phyloP scores from a whole-genome alignment of 2,329 filamentous ascomycete genomes.

The Beauveria scarabaeidicola region DNA sequence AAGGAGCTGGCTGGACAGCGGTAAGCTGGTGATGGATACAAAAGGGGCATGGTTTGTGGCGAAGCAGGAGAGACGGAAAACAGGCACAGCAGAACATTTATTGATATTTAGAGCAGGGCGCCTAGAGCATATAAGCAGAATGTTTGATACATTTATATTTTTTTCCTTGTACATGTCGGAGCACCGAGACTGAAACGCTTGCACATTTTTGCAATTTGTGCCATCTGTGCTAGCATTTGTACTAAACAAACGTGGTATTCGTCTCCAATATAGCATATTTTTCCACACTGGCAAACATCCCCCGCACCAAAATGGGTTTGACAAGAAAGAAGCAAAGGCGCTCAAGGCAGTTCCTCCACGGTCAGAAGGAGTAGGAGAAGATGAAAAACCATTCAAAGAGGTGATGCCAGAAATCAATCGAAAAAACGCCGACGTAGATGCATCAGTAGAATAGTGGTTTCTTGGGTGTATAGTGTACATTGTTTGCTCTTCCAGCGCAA shows the following conservation, averaged over 20 bases:
- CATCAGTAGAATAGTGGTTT: neutral
- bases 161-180: conserved; percentile 8
- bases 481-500: neutral
- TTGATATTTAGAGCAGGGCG: neutral
- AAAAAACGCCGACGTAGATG: conserved; percentile 10
- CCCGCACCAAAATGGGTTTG: neutral
- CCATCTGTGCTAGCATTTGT: neutral
- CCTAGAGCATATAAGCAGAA: neutral
- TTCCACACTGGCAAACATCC: neutral
- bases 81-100: neutral
- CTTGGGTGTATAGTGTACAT: neutral
- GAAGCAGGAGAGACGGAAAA: neutral
- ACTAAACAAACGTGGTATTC: neutral
- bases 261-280: neutral
- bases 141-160: neutral
- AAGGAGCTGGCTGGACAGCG: conserved; percentile 39
- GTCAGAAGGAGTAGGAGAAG: neutral
- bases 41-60: neutral
- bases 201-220: neutral
- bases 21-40: neutral
- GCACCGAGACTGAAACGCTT: neutral
- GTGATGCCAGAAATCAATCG: neutral
- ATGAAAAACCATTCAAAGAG: neutral
- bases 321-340: neutral
- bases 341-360: neutral